These are phyloP conservation scores for Cyberlindnera xylosilytica DNA, from an alignment of 805 yeast species.

Conservation along the genomic window DNA sequence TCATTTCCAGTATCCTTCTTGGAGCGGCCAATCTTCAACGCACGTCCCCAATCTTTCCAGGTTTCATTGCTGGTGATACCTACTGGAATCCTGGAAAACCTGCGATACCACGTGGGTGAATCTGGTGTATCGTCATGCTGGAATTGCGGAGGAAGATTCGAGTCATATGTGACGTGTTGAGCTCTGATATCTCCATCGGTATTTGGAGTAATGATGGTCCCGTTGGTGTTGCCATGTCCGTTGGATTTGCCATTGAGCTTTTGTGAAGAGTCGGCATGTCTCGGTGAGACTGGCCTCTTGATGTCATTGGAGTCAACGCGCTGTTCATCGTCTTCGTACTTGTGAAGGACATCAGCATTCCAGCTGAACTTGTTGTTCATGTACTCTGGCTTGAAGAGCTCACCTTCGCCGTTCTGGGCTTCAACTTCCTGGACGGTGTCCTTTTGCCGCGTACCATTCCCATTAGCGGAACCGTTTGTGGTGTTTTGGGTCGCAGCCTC, in stretches of 20 bases:
- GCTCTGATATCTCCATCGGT: no score
- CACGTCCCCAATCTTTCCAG: constrained; percentile 29
- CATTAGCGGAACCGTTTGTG: no score
- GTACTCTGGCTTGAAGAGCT: constrained; percentile 13
- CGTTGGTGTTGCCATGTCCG: not conserved
- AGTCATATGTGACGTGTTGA: not conserved
- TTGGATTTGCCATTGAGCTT: no score
- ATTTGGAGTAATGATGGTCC: not conserved
- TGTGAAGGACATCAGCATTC: constrained; percentile 11
- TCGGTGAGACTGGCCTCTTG: constrained; percentile 6
- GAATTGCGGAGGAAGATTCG: not conserved
- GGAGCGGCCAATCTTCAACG: constrained; percentile 24
- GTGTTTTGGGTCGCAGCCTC: no score
- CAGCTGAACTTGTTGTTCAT: constrained; percentile 15
- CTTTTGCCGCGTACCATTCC: not conserved
- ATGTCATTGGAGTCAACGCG: not conserved
- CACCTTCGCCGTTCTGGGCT: constrained; percentile 9
- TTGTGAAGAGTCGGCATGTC: not conserved
- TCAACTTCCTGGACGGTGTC: not conserved
- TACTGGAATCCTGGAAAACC: constrained; percentile 18
- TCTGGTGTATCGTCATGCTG: constrained; percentile 9
- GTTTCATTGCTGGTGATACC: constrained; percentile 15
- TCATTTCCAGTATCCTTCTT: constrained; percentile 6
- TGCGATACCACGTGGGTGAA: constrained; percentile 25
- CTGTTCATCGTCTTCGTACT: constrained; percentile 12